Conservation (phyloP, 345 rosid species). For the Camelina hispida region DNA sequence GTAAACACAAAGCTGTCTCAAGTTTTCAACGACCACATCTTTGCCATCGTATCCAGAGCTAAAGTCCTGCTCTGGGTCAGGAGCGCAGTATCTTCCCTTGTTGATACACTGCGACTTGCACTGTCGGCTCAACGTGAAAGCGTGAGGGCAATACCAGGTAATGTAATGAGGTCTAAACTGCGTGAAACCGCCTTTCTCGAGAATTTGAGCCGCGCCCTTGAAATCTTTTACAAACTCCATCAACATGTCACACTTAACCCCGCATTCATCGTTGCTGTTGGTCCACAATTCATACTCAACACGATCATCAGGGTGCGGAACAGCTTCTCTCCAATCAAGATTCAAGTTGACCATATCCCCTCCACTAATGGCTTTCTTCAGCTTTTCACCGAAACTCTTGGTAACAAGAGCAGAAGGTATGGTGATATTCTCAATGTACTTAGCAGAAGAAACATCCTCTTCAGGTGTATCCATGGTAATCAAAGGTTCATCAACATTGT, state of each 20-base stretch:
- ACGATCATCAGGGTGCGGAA: constrained; percentile 97
- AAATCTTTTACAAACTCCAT: constrained; percentile 88
- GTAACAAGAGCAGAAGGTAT: constrained; percentile 95
- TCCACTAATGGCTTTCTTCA: constrained; percentile 70
- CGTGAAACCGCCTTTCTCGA: constrained; percentile 91
- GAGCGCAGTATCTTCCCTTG: constrained; percentile 95
- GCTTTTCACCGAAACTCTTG: constrained; percentile 68
- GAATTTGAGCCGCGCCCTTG: constrained; percentile 89
- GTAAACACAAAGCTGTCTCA: constrained; percentile 89
- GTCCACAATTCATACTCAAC: constrained; percentile 97
- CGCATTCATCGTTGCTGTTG: constrained; percentile 94
- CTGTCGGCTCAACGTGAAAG: constrained; percentile 86
- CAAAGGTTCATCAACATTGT: constrained; percentile 76
- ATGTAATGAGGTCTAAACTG: constrained; percentile 96
- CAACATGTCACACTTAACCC: constrained; percentile 92
- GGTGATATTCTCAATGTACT: constrained; percentile 87
- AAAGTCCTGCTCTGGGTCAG: constrained; percentile 98
- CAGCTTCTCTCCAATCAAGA: constrained; percentile 99
- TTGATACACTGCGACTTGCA: constrained; percentile 97
- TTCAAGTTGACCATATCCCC: constrained; percentile 93
- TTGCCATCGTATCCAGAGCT: constrained; percentile 91
- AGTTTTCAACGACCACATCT: constrained; percentile 87
- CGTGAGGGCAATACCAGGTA: constrained; percentile 95
- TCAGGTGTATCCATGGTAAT: constrained; percentile 95
- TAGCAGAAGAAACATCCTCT: constrained; percentile 67